Conservation (phyloP, 2,329 filamentous ascomycete genomes). For the Calonectria montana region DNA sequence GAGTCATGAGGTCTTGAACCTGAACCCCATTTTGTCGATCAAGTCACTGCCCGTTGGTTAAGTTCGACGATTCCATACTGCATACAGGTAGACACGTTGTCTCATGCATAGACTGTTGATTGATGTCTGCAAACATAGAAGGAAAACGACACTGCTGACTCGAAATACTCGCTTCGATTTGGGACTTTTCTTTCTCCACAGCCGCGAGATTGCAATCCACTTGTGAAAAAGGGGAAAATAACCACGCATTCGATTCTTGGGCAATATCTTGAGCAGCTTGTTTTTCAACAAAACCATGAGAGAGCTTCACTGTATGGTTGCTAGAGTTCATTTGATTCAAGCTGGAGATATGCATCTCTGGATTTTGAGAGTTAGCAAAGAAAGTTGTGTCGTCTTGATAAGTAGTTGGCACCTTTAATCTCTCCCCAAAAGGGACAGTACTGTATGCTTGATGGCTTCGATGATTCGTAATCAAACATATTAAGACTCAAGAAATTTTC, state of each 20-base stretch:
- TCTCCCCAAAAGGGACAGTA: neutral
- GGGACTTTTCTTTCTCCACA: neutral
- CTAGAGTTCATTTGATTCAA: neutral
- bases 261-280: neutral
- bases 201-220: neutral
- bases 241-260: neutral
- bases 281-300: too few relatives aligned
- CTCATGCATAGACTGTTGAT: neutral
- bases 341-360: neutral
- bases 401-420: neutral
- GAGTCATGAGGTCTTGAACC: too few relatives aligned
- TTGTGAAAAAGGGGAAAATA: neutral
- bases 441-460: neutral
- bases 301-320: too few relatives aligned
- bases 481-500: rapidly evolving
- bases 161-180: neutral
- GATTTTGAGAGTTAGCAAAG: neutral
- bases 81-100: too few relatives aligned
- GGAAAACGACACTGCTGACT: neutral
- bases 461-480: neutral
- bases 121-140: neutral
- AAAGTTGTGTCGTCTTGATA: neutral
- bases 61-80: too few relatives aligned
- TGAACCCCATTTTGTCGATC: too few relatives aligned
- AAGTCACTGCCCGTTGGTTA: too few relatives aligned